Evolutionary conservation across 176 grass and related monocot species (phyloP), one percentile per base, ranked within the genome.

Genomic region (Carex littledalei): DNA sequence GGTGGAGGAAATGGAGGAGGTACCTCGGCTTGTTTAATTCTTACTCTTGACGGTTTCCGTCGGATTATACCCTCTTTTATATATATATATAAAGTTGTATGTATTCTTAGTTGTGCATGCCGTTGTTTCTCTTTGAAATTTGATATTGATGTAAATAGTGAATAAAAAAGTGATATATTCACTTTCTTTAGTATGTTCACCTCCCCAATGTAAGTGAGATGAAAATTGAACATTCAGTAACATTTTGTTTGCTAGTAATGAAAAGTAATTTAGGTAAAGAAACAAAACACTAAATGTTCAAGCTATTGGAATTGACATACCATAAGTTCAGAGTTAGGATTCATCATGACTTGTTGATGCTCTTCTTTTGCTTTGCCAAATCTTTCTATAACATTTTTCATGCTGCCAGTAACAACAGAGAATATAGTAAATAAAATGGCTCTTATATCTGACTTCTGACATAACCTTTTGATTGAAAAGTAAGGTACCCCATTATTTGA

Each of bases 361-460:
- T 94, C 88, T 45, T 95, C 91, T 79, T 92, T 94, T 0, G 84
- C 81, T 86, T 88, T 87, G 22, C 69, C 66, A 60, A 96, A 99
- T 87, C 90, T 87, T 55, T 96, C 93, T 75, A 92, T 92, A 65
- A 99, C 85, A 15, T 88, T 93, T 87, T 88, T 93, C 85, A 98
- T 87, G 83, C 93, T 98, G 71, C 74, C 49, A 57, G 64, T 55
- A 15, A 69, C 5, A 83, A 67, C 41, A 57, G 56, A 17, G 24
- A 32, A 35, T 72, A 32, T 57, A 24, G 74, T 57, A 34, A 57
- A 56, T 26, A 57, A 57, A 34, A 34, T 78, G 6, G 16, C 15
- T 78, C 0, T 32, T 17, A 78, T 78, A 60, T 60, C 18, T 20
- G 16, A 60, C 18, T 15, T 76, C 47, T 76, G 47, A 76, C 72